Conservation (phyloP, 768 basidiomycete species). For the Boletus pseudopeckii region DNA sequence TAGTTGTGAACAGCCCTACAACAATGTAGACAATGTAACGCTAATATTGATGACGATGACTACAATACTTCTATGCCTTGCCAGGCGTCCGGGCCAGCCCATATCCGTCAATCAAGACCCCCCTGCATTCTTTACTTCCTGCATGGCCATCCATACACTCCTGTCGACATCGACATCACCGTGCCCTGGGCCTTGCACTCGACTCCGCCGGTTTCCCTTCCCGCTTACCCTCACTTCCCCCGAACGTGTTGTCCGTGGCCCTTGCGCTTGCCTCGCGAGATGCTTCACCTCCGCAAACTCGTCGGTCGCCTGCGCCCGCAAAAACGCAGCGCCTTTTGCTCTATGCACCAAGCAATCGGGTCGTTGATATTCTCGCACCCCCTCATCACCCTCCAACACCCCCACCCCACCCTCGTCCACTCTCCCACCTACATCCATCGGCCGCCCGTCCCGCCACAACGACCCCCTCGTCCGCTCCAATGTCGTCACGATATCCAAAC, state of each 20-base stretch:
- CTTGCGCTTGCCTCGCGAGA: slow-evolving; percentile 49
- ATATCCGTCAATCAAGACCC: not conserved
- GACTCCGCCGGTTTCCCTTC: slow-evolving; percentile 12
- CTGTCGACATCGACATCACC: slow-evolving; percentile 12
- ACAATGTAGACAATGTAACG: not conserved
- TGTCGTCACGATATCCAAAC: slow-evolving; percentile 63
- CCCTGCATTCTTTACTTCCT: slow-evolving; percentile 18
- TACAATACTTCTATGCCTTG: not conserved
- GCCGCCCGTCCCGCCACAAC: slow-evolving; percentile 53
- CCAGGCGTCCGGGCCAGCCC: not conserved
- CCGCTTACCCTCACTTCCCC: not conserved
- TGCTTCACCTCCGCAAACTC: slow-evolving; percentile 70
- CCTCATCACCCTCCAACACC: slow-evolving; percentile 3
- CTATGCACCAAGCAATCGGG: slow-evolving; percentile 68
- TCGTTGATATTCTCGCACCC: slow-evolving; percentile 44
- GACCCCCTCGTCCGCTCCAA: slow-evolving; percentile 73
- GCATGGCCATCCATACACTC: slow-evolving; percentile 21
- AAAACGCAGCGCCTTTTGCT: slow-evolving; percentile 58
- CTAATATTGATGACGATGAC: not conserved
- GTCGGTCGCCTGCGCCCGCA: slow-evolving; percentile 72
- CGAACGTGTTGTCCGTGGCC: not conserved
- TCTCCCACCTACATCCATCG: slow-evolving; percentile 40
- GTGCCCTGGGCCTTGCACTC: not conserved
- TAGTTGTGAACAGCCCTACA: not conserved
- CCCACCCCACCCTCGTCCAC: slow-evolving; percentile 3